Percentiles rank a stretch among this genome's conserved stretches.
phyloP scores from a whole-genome alignment of 768 basidiomycete genomes.

The Basidioascus undulatus region DNA sequence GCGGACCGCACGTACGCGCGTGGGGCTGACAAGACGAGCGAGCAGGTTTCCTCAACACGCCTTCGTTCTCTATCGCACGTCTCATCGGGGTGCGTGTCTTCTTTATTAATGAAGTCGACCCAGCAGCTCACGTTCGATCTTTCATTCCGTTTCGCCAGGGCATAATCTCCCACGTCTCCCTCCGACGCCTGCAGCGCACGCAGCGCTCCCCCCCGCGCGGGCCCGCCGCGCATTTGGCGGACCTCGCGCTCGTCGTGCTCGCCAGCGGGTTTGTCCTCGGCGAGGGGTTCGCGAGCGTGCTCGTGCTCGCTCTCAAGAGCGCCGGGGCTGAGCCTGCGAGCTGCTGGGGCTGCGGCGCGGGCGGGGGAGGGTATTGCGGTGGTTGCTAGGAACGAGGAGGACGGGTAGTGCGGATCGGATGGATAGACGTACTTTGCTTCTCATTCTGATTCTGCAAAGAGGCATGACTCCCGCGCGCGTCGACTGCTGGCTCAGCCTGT shows the following conservation, averaged over 20 bases:
- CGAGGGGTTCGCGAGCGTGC: slow-evolving; percentile 69
- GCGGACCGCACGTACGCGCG: neutral
- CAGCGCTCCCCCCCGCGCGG: slow-evolving; percentile 12
- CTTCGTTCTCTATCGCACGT: slow-evolving; percentile 77
- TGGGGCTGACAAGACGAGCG: slow-evolving; percentile 10
- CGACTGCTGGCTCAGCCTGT: too few relatives aligned
- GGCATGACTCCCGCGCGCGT: too few relatives aligned
- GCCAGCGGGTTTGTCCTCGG: slow-evolving; percentile 92
- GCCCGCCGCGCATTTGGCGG: slow-evolving; percentile 6
- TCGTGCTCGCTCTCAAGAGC: slow-evolving; percentile 48
- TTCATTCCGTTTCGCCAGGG: too few relatives aligned
- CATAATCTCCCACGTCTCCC: slow-evolving; percentile 40
- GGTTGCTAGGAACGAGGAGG: too few relatives aligned
- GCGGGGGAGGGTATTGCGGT: too few relatives aligned
- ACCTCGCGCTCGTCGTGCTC: slow-evolving; percentile 52
- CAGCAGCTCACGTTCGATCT: too few relatives aligned
- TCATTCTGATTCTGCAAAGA: too few relatives aligned
- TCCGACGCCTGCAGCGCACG: slow-evolving; percentile 26
- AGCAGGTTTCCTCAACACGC: slow-evolving; percentile 89
- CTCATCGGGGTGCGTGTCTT: too few relatives aligned
- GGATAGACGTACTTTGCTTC: too few relatives aligned
- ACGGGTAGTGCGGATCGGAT: too few relatives aligned
- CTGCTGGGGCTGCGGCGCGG: slow-evolving; percentile 52
- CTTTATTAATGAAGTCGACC: too few relatives aligned
- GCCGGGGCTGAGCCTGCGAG: slow-evolving; percentile 48